Percentiles rank a stretch among this genome's conserved stretches.
Evolutionary conservation across 164 flowering plant genomes (phyloP).

Genomic region (Brasenia schreberi): DNA sequence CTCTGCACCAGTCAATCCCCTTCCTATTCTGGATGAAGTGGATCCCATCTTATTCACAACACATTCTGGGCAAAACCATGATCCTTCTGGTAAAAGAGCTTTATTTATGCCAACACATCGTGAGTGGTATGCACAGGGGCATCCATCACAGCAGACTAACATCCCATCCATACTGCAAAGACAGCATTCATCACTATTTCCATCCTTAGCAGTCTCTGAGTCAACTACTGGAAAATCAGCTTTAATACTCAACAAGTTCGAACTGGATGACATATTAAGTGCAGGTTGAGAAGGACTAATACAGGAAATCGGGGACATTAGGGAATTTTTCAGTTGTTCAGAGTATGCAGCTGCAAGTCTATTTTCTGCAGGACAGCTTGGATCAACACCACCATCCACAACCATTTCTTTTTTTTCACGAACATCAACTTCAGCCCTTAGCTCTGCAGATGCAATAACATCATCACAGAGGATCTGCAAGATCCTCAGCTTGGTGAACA

Average conservation of each 20-base stretch:
- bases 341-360: not conserved
- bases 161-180: slow-evolving; percentile 98
- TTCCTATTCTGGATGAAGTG: slow-evolving; percentile 25
- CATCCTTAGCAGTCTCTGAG: slow-evolving; percentile 40
- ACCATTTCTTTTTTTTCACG: slow-evolving; percentile 64
- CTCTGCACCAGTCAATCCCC: slow-evolving; percentile 59
- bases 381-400: slow-evolving; percentile 26
- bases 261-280: not conserved
- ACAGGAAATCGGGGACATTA: not conserved
- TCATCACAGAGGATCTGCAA: slow-evolving; percentile 87
- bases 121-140: slow-evolving; percentile 90
- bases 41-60: slow-evolving; percentile 36
- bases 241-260: not conserved
- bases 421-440: slow-evolving; percentile 68
- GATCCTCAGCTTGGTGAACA: slow-evolving; percentile 42
- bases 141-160: slow-evolving; percentile 94
- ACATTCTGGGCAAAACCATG: slow-evolving; percentile 97
- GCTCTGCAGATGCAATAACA: slow-evolving; percentile 50
- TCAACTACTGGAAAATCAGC: slow-evolving; percentile 4
- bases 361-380: not conserved
- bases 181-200: slow-evolving; percentile 83
- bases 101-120: slow-evolving; percentile 86
- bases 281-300: not conserved
- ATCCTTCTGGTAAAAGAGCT: slow-evolving; percentile 57
- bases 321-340: not conserved